Evolutionary conservation across 2,329 filamentous ascomycete genomes (phyloP), one percentile per base, ranked within the genome.

Genomic region (Fusarium annulatum): DNA sequence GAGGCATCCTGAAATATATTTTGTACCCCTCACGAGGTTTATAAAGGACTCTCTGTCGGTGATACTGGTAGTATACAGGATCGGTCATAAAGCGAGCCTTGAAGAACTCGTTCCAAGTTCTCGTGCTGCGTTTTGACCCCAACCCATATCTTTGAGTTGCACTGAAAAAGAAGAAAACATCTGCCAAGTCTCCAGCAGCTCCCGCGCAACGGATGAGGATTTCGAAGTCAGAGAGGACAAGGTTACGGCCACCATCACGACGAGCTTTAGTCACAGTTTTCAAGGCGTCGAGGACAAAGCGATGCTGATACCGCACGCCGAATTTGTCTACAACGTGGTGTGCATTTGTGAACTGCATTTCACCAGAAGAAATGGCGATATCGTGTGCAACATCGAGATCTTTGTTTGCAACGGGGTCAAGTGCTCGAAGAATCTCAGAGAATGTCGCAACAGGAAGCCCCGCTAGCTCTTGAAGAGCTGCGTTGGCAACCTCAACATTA

Each of bases 361-460:
- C 86, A 73, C 80, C 86, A 19, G 75, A 64, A 7, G 80, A 73
- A 58, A 88, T 79, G 21, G 77, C 71, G 23, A 86, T 68, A 21
- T 84, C 82, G 41, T 85, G 78, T 16, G 82, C 81, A 7, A 85
- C 79, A 77, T 92, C 90, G 26, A 89, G 78, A 18, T 86, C 80
- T 26, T 81, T 78, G 23, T 90, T 81, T 28, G 80, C 77, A 9
- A 88, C 76, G 0, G 92, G 91, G 64, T 93, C 90, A 14, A 95
- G 80, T 9, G 86, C 84, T 39, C 87, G 86, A 36, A 95, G 79
- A 15, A 93, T 86, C 71, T 92, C 90, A 3, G 90, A 89, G 76
- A 94, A 91, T 2, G 86, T 86, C 3, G 86, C 83, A 4, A 85
- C 80, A 1, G 91, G 85, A 28, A 94, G 77, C 1, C 69, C 57